These are phyloP conservation scores for Amanita rubescens DNA, from an alignment of 768 basidiomycete species.

Conservation along the genomic window DNA sequence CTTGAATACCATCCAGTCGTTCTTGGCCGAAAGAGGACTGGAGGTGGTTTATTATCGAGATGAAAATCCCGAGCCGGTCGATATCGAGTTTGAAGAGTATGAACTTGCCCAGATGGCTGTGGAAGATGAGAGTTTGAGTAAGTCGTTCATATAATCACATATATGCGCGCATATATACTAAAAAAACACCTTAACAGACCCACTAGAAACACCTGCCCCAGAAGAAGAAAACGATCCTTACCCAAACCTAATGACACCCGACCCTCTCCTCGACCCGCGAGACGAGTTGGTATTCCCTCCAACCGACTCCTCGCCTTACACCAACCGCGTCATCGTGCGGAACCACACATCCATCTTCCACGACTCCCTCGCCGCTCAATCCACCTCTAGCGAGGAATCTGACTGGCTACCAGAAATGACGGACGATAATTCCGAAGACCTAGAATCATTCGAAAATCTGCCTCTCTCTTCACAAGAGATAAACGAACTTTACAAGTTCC, in stretches of 20 bases:
- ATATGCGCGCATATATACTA: too few relatives aligned
- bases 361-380: conserved; percentile 25
- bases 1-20: background rate
- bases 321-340: conserved; percentile 57
- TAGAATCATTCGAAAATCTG: conserved; percentile 19
- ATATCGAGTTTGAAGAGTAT: background rate
- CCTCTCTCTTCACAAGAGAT: conserved; percentile 16
- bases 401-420: conserved; percentile 16
- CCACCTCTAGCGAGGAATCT: conserved; percentile 21
- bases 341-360: conserved; percentile 68
- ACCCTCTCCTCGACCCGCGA: conserved; percentile 56
- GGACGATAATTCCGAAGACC: conserved; percentile 25
- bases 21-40: background rate
- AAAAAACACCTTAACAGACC: background rate
- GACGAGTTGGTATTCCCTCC: conserved; percentile 49
- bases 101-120: conserved; percentile 2
- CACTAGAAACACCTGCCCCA: background rate
- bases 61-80: background rate
- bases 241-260: conserved; percentile 58
- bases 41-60: background rate
- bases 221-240: conserved; percentile 16
- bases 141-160: background rate
- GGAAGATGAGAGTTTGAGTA: conserved; percentile 4
- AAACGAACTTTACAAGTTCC: conserved; percentile 29
- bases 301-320: conserved; percentile 41